Base-by-base conservation (phyloP, 306 rosid genomes). In the Senna siamea region DNA sequence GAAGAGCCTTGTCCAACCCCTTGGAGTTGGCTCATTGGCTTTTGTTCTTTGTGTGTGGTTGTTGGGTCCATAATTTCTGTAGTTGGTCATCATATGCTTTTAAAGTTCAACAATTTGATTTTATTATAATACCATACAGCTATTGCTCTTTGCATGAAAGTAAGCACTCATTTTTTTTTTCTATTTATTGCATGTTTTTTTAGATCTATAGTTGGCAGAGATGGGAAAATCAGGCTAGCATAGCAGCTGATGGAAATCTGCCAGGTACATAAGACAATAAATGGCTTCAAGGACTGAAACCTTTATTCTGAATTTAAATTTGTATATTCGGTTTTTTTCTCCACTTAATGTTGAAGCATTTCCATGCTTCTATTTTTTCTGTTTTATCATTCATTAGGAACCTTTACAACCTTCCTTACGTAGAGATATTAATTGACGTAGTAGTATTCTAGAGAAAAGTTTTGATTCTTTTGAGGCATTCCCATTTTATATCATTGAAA, bases 191-290 rank as follows among this genome's bases (percentile, higher is more conserved):
- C 50, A 22, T 48, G 72, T 66, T 56, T 53, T 82, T 82, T 79
- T 69, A 91, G 98, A 94, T 91, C 66, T 94, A 91, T 74, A 94
- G 98, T 78, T 94, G 98, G 98, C 84, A 85, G 66, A 89, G 88
- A 84, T 94, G 97, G 98, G 96, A 94, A 88, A 87, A 77, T 77
- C 95, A 85, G 74, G 88, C 83, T 69, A 79, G 59, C 26, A 44
- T 72, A 46, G 74, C 75, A 63, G 78, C 66, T 28, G 96, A 85
- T 11, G 96, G 77, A 56, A 88, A 83, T 69, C 44, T 79, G 69
- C 91, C 75, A 89, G 96, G 97, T 93, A 88, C 72, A 38, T 34
- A 12, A 14, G 54, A 76, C 38, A 75, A 55, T 74, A n/a, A 52
- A 66, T 28, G 54, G 15, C 52, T 69, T 50, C 53, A 72, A 66